A percentile compares a stretch with the other conserved stretches of the same genome.
Evolutionary conservation across 352 stramenopile genomes (phyloP).

Genomic region (Globisporangium iwayamae): DNA sequence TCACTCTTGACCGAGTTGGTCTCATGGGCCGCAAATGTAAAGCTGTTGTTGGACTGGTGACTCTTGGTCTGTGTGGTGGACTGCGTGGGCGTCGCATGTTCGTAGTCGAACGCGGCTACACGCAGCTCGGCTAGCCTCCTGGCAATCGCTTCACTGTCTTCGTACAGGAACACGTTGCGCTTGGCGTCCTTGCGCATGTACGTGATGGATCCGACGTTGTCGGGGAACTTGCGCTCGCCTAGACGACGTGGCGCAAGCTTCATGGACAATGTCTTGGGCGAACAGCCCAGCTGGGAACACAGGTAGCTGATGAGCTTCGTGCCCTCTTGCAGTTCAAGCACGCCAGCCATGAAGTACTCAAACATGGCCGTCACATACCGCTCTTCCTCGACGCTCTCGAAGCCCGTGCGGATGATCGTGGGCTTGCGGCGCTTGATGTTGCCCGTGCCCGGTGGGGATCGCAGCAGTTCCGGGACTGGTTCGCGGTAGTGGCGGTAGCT

Average conservation of each 20-base stretch:
- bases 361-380: conserved; percentile 51
- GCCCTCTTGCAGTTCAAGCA: conserved; percentile 45
- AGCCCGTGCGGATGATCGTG: conserved; percentile 74
- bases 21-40: background rate
- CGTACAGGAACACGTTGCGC: background rate
- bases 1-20: conserved; percentile 2
- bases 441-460: conserved; percentile 15
- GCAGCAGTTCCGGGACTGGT: conserved; percentile 3
- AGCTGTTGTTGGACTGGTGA: background rate
- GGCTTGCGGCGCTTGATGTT: conserved; percentile 37
- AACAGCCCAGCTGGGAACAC: conserved; percentile 51
- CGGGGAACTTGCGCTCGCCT: conserved; percentile 49
- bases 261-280: conserved; percentile 58
- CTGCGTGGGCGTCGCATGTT: conserved; percentile 22
- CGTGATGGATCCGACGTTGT: conserved; percentile 54
- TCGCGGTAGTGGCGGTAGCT: background rate
- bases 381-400: conserved; percentile 63
- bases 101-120: conserved; percentile 24
- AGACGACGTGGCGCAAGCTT: conserved; percentile 57
- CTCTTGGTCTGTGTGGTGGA: background rate
- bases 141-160: conserved; percentile 15
- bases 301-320: conserved; percentile 59
- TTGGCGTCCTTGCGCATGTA: conserved; percentile 34
- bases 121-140: conserved; percentile 15
- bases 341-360: conserved; percentile 62